Evolutionary conservation across 2,329 filamentous ascomycete genomes (phyloP).

Genomic region (Paecilomyces sp.): DNA sequence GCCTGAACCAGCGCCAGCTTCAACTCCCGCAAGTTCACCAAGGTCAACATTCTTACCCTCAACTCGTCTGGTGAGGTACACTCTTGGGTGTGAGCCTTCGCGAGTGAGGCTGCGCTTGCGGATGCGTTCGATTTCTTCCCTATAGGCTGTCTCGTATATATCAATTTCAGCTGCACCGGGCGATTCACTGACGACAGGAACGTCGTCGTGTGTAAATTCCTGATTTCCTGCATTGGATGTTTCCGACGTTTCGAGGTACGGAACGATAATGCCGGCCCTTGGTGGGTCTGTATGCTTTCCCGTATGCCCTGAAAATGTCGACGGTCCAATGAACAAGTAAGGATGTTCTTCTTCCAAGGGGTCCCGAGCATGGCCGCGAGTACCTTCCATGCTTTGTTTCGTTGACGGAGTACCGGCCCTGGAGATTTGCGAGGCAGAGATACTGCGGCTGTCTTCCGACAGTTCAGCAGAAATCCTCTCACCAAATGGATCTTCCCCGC

Average conservation of each 20-base stretch:
- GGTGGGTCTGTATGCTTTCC: constrained; percentile 8
- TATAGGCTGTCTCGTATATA: constrained; percentile 83
- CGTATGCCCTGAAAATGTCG: constrained; percentile 31
- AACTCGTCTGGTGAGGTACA: constrained; percentile 51
- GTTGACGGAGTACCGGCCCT: constrained; percentile 23
- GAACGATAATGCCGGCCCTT: constrained; percentile 7
- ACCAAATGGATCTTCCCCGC: constrained; percentile 1
- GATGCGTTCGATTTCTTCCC: constrained; percentile 72
- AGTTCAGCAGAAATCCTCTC: neutral
- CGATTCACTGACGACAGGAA: constrained; percentile 65
- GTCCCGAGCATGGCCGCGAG: constrained; percentile 56
- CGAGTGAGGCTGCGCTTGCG: constrained; percentile 33
- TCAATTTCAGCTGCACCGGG: constrained; percentile 78
- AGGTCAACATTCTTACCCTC: constrained; percentile 30
- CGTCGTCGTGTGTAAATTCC: constrained; percentile 24
- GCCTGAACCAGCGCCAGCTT: constrained; percentile 17
- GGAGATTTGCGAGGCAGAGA: constrained; percentile 17
- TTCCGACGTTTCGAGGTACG: constrained; percentile 14
- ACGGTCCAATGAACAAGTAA: constrained; percentile 69
- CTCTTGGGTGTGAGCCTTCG: constrained; percentile 42
- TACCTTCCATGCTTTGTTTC: constrained; percentile 39
- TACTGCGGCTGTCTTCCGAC: constrained; percentile 5
- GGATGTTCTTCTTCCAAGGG: constrained; percentile 58
- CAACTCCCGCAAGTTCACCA: constrained; percentile 15
- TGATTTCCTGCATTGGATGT: constrained; percentile 24